Evolutionary conservation across 768 basidiomycete species (phyloP), one percentile per base, ranked within the genome.

Genomic region (Boletus barrowsii): DNA sequence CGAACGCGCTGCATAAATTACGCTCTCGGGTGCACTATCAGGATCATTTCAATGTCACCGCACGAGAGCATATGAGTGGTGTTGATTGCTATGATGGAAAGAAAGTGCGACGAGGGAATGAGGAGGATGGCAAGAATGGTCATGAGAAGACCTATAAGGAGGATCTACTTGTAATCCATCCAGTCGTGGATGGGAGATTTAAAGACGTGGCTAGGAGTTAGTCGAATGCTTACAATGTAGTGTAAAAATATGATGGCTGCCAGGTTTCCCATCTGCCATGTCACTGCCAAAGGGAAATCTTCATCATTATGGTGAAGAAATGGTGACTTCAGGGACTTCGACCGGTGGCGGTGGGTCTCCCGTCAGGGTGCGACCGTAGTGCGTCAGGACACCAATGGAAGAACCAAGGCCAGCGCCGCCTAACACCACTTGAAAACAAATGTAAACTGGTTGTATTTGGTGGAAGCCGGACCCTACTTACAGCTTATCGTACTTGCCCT

Each of bases 1-100:
- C 62, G 22, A 62, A 72, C 35, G 76, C 72, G 18, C 63, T 80
- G 42, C 74, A 73, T 24, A 79, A 69, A 66, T 73, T 74, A 53
- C 77, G 74, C 69, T 82, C 80, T 37, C 72, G 72, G 41, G 67
- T 68, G 24, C 84, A 87, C 62, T 84, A 87, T 65, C 73, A 71
- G 58, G 76, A 83, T 49, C 76, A 84, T 47, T 73, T 91, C 58
- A 77, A 79, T 50, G 76, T 90, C 24, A 76, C 82, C 11, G 73
- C 75, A 35, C 75, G 79, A 39, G 88, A 93, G 67, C 84, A 93
- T 63, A 91, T 94, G 91, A 84, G 80, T 58, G 65, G 63, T 8
- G 83, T 94, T 0, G 92, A 96, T 66, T 79, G 79, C 42, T 88
- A 83, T 65, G 84, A 90, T 61, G 88, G 88, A 39, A 61, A 72